A percentile compares a stretch with the other conserved stretches of the same genome.
Conservation (phyloP, 805 yeast species). For the Metschnikowia peoriensis region DNA sequence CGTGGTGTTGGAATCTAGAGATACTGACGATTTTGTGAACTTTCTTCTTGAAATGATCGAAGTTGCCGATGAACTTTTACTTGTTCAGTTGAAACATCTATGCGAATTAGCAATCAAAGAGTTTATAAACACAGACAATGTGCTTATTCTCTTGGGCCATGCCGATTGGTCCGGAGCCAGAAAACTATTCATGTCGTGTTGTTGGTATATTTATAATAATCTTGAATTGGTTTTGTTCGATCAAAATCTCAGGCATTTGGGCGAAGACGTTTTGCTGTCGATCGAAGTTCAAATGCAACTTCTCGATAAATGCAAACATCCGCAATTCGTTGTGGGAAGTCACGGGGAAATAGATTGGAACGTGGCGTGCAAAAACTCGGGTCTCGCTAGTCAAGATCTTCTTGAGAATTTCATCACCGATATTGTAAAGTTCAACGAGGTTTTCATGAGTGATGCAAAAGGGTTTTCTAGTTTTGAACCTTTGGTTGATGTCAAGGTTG, state of each 20-base stretch:
- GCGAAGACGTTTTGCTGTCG: slow-evolving; percentile 23
- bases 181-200: slow-evolving; percentile 57
- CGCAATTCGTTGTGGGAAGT: slow-evolving; percentile 20
- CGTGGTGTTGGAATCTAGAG: slow-evolving; percentile 4
- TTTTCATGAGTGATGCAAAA: slow-evolving; percentile 33
- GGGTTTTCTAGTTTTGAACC: slow-evolving; percentile 37
- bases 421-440: slow-evolving; percentile 24
- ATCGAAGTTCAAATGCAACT: slow-evolving; percentile 29
- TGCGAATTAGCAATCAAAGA: slow-evolving; percentile 62
- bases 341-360: slow-evolving; percentile 18
- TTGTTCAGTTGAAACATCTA: slow-evolving; percentile 56
- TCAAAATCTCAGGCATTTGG: slow-evolving; percentile 26
- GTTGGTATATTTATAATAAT: slow-evolving; percentile 68
- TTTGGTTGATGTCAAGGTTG: slow-evolving; percentile 31
- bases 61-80: slow-evolving; percentile 59
- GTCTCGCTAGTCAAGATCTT: too few species aligned
- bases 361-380: background rate
- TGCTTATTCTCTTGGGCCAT: slow-evolving; percentile 51
- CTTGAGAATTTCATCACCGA: slow-evolving; percentile 22
- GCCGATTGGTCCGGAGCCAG: slow-evolving; percentile 51
- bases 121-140: slow-evolving; percentile 58
- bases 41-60: slow-evolving; percentile 57
- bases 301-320: slow-evolving; percentile 28
- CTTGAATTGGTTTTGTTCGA: slow-evolving; percentile 60
- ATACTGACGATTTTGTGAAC: slow-evolving; percentile 47